phyloP scores from a whole-genome alignment of 2,329 filamentous ascomycete species.

The Botryotinia calthae region DNA sequence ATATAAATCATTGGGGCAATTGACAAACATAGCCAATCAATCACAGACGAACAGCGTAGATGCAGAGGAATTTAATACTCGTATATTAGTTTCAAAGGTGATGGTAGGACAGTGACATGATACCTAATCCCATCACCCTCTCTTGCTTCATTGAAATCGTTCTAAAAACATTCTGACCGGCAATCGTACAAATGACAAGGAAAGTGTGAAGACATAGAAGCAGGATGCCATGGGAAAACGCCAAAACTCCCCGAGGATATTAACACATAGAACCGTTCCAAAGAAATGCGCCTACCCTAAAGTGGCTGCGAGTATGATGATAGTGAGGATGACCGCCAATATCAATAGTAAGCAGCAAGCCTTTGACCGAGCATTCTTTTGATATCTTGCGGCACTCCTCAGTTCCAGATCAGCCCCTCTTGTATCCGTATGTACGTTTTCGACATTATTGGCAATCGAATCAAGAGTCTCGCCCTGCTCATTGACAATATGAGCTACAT shows the following conservation, averaged over 20 bases:
- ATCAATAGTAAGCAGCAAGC: constrained; percentile 90
- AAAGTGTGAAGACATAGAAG: constrained; percentile 7
- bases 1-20: not conserved
- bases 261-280: constrained; percentile 8
- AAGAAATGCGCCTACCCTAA: constrained; percentile 55
- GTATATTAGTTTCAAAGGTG: constrained; percentile 1
- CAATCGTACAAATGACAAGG: not conserved
- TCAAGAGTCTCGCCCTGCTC: constrained; percentile 90
- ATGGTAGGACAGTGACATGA: not conserved
- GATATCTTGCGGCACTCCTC: constrained; percentile 81
- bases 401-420: constrained; percentile 83
- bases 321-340: constrained; percentile 80
- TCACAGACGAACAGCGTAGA: not conserved
- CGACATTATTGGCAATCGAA: constrained; percentile 84
- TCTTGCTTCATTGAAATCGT: not conserved
- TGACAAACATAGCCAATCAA: not conserved
- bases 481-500: constrained; percentile 95
- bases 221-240: constrained; percentile 5
- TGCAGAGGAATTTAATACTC: not conserved
- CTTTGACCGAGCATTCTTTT: constrained; percentile 93
- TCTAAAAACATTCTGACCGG: constrained; percentile 7
- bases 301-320: constrained; percentile 84
- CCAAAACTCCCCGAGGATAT: constrained; percentile 23
- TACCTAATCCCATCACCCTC: not conserved
- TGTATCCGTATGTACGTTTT: constrained; percentile 77